These are phyloP conservation scores for Daldinia caldariorum DNA, from an alignment of 495 filamentous ascomycete species.

Conservation along the genomic window DNA sequence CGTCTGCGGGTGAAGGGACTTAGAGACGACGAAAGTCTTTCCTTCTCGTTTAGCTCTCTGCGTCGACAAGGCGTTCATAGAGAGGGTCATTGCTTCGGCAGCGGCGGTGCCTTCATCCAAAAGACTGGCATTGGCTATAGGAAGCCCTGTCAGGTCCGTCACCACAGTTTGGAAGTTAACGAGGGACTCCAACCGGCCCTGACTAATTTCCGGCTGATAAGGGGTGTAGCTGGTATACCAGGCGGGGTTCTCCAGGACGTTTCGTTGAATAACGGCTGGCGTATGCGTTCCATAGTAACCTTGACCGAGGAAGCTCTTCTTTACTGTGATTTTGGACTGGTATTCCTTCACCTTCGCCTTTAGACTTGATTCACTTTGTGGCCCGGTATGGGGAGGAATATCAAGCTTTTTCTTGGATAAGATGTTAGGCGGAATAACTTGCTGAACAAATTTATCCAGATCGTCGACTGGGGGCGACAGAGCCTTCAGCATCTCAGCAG, in stretches of 20 bases:
- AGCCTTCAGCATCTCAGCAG: conserved; percentile 80
- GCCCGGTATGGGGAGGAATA: conserved; percentile 53
- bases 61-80: conserved; percentile 76
- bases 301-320: conserved; percentile 79
- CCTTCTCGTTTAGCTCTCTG: conserved; percentile 76
- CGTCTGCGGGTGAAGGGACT: conserved; percentile 88
- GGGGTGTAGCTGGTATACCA: conserved; percentile 99
- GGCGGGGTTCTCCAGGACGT: conserved; percentile 90
- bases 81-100: conserved; percentile 97
- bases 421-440: conserved; percentile 87
- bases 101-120: conserved; percentile 95
- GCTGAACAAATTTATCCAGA: conserved; percentile 86
- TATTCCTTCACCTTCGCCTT: conserved; percentile 70
- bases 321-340: conserved; percentile 69
- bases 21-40: conserved; percentile 86
- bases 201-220: conserved; percentile 98
- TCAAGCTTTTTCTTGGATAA: conserved; percentile 70
- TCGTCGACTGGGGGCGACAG: conserved; percentile 78
- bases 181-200: conserved; percentile 90
- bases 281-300: conserved; percentile 90
- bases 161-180: conserved; percentile 98
- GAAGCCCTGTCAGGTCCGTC: conserved; percentile 85
- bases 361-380: conserved; percentile 74
- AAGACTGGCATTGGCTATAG: conserved; percentile 93
- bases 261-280: conserved; percentile 93